These are phyloP conservation scores for Claviceps purpurea DNA, from an alignment of 2,329 filamentous ascomycete genomes.

Conservation along the genomic window DNA sequence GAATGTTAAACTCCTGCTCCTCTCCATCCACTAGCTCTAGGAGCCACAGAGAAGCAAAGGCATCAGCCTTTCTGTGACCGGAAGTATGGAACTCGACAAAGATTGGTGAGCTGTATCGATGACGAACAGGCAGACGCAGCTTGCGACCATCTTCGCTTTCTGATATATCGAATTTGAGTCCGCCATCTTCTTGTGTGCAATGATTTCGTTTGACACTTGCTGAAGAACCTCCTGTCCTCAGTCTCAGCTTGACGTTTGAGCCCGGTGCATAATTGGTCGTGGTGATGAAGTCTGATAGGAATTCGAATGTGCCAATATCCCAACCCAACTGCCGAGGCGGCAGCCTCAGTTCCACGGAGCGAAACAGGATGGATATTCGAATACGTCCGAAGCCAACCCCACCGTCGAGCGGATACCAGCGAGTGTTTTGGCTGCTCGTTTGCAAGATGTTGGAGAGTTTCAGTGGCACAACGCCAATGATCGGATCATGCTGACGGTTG, in stretches of 20 bases:
- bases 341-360: slow-evolving; percentile 72
- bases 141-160: slow-evolving; percentile 25
- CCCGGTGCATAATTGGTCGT: slow-evolving; percentile 48
- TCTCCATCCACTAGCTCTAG: slow-evolving; percentile 74
- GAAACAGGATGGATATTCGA: slow-evolving; percentile 79
- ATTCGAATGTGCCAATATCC: slow-evolving; percentile 92
- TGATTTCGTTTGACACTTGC: slow-evolving; percentile 51
- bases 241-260: slow-evolving; percentile 59
- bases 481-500: slow-evolving; percentile 85
- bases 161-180: slow-evolving; percentile 34
- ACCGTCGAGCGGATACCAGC: slow-evolving; percentile 94
- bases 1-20: slow-evolving; percentile 66
- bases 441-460: slow-evolving; percentile 81
- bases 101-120: slow-evolving; percentile 78
- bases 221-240: slow-evolving; percentile 75
- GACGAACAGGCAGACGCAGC: slow-evolving; percentile 75
- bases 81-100: slow-evolving; percentile 72
- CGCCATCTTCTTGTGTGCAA: slow-evolving; percentile 48
- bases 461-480: slow-evolving; percentile 81
- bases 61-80: slow-evolving; percentile 56
- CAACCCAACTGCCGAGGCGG: slow-evolving; percentile 81
- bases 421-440: slow-evolving; percentile 70
- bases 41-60: slow-evolving; percentile 75
- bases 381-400: slow-evolving; percentile 86
- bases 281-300: slow-evolving; percentile 56